Evolutionary conservation across 1,284 basidiomycete genomes (phyloP).

Genomic region (Earliella scabrosa): DNA sequence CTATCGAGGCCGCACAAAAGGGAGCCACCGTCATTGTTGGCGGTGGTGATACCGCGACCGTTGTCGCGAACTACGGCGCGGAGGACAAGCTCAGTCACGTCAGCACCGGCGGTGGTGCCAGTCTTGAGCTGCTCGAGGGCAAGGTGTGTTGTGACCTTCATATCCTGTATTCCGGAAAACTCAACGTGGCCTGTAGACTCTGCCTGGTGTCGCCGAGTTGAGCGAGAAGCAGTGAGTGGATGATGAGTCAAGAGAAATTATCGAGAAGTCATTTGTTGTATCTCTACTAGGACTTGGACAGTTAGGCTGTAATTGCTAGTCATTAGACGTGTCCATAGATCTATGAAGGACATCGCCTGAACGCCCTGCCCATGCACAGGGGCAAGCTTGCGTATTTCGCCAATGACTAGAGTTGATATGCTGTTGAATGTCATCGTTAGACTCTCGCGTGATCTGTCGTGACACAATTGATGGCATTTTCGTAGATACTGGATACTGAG

Average conservation of each 20-base stretch:
- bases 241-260: constrained; percentile 3
- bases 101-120: constrained; percentile 96
- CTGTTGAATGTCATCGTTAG: too few species aligned
- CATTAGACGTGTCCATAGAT: constrained; percentile 4
- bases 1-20: constrained; percentile 85
- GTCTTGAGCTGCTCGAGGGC: constrained; percentile 94
- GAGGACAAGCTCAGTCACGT: constrained; percentile 96
- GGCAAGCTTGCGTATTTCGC: too few species aligned
- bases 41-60: constrained; percentile 92
- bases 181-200: constrained; percentile 49
- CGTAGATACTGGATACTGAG: too few species aligned
- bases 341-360: too few species aligned
- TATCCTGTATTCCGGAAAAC: neutral
- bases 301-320: constrained; percentile 22
- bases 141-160: constrained; percentile 62
- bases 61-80: constrained; percentile 80
- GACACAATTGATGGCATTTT: too few species aligned
- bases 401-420: too few species aligned
- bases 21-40: constrained; percentile 95
- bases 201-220: constrained; percentile 86
- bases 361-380: too few species aligned
- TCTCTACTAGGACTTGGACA: constrained; percentile 23
- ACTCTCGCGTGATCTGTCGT: too few species aligned
- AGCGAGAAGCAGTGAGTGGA: constrained; percentile 58
- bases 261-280: constrained; percentile 22